A percentile compares a stretch with the other conserved stretches of the same genome.
Conservation (phyloP, 495 filamentous ascomycete genomes). For the Podospora tetraspora region DNA sequence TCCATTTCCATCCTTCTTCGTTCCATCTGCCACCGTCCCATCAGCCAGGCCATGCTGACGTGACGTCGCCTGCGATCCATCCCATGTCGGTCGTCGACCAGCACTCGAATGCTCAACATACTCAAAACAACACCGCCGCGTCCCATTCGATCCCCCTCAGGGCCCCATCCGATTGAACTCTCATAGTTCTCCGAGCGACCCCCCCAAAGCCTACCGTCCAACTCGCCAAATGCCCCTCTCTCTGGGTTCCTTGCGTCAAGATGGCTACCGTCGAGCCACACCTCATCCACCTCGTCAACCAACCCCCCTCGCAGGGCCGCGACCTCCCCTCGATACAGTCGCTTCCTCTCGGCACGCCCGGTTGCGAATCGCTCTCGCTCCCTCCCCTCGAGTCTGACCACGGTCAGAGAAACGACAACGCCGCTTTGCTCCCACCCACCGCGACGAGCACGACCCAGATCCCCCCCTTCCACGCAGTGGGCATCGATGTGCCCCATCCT, state of each 20-base stretch:
- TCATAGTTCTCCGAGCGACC: not conserved
- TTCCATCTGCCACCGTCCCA: not conserved
- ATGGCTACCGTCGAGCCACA: conserved; percentile 57
- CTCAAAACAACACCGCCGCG: not conserved
- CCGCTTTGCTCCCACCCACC: conserved; percentile 1
- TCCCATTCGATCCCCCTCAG: not conserved
- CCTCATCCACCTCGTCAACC: conserved; percentile 53
- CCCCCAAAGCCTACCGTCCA: not conserved
- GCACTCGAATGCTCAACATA: not conserved
- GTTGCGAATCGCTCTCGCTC: conserved; percentile 28
- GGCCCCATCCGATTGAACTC: not conserved
- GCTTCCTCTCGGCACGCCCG: conserved; percentile 32
- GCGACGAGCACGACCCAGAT: conserved; percentile 29
- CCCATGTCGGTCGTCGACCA: not conserved
- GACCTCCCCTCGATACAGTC: conserved; percentile 43
- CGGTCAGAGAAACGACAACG: conserved; percentile 33
- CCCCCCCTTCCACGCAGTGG: conserved; percentile 31
- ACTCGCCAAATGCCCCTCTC: conserved; percentile 30
- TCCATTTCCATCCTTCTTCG: conserved; percentile 10
- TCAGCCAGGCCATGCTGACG: not conserved
- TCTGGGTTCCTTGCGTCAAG: conserved; percentile 31
- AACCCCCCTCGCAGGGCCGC: conserved; percentile 33
- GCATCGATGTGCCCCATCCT: conserved; percentile 21
- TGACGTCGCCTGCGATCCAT: not conserved
- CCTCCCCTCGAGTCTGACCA: conserved; percentile 45